Evolutionary conservation across 2,329 filamentous ascomycete species (phyloP).

Genomic region (Verticillium nonalfalfae): DNA sequence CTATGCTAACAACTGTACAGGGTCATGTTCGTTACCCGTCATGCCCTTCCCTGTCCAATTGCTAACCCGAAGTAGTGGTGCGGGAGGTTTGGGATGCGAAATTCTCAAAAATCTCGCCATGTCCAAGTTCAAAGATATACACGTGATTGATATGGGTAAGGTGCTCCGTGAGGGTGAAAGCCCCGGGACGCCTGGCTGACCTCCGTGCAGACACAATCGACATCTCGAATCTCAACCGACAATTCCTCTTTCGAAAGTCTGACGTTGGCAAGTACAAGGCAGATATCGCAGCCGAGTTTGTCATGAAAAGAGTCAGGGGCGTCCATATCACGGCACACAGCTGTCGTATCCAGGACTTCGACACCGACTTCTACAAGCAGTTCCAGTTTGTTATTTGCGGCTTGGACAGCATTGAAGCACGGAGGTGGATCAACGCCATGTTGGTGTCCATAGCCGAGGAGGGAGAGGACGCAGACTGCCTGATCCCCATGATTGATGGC

Average conservation of each 20-base stretch:
- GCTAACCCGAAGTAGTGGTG: conserved; percentile 54
- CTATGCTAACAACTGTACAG: conserved; percentile 25
- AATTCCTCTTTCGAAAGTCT: conserved; percentile 87
- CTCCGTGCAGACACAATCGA: conserved; percentile 77
- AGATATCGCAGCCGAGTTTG: conserved; percentile 85
- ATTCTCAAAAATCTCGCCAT: conserved; percentile 94
- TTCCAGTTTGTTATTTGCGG: conserved; percentile 93
- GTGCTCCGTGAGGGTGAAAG: conserved; percentile 14
- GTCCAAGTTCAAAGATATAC: conserved; percentile 92
- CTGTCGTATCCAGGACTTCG: conserved; percentile 93
- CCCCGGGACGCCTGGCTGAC: neutral
- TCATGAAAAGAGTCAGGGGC: conserved; percentile 81
- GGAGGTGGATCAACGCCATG: conserved; percentile 97
- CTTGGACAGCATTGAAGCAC: conserved; percentile 91
- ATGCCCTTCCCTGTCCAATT: neutral
- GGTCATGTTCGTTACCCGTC: conserved; percentile 40
- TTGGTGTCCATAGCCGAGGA: conserved; percentile 85
- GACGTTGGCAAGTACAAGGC: conserved; percentile 95
- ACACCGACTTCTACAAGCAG: conserved; percentile 93
- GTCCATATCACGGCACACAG: conserved; percentile 93
- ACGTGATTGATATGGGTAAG: conserved; percentile 96
- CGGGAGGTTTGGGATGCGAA: conserved; percentile 90
- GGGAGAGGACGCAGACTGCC: conserved; percentile 66
- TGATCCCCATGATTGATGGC: conserved; percentile 93
- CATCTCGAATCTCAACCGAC: conserved; percentile 94